Evolutionary conservation across 805 yeast species (phyloP), one percentile per base, ranked within the genome.

Genomic region (Tetrapisispora phaffii): DNA sequence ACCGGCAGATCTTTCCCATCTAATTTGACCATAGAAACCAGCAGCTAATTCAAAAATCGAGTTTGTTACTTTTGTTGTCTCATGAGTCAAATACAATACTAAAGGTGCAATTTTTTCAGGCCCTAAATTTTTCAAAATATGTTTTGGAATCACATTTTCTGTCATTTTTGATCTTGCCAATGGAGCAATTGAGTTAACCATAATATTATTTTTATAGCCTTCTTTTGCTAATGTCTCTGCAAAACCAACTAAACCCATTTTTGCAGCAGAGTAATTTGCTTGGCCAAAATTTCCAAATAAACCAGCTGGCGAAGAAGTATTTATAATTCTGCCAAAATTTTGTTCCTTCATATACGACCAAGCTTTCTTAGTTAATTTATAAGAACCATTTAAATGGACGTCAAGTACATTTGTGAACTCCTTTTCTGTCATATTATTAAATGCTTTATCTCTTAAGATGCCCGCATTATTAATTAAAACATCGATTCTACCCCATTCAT

Each of bases 241-340:
- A 56, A 90, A 78, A 10, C 97, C 97, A 46, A 90, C 85, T 44
- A 88, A 70, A 16, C 85, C 97, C 50, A 85, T 70, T 66, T 90
- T 90, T 20, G 96, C 97, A 24, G 96, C 89, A 1, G 96, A 80
- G 68, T 90, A 90, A 69, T 90, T 90, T 34, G 95, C 79, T 69
- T 90, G 98, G 41, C 98, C 98, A 68, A 89, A 90, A 69, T 88
- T 88, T 50, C 98, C 98, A 63, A 83, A 90, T 52, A 90, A 73
- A 20, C 98, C 98, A 31, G 97, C 97, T 4, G 97, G 96, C 4
- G 96, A 88, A 23, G 95, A 80, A n/a, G 97, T 89, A 74, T 87
- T 89, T 57, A 90, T 68, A 55, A 90, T 75, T 56, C 97, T 76
- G 52, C 98, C 98, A 60, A 73, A 90, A 49, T 78, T 77, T 66